phyloP scores from a whole-genome alignment of 148 eudicot species.

The Rhododendron griersonianum region DNA sequence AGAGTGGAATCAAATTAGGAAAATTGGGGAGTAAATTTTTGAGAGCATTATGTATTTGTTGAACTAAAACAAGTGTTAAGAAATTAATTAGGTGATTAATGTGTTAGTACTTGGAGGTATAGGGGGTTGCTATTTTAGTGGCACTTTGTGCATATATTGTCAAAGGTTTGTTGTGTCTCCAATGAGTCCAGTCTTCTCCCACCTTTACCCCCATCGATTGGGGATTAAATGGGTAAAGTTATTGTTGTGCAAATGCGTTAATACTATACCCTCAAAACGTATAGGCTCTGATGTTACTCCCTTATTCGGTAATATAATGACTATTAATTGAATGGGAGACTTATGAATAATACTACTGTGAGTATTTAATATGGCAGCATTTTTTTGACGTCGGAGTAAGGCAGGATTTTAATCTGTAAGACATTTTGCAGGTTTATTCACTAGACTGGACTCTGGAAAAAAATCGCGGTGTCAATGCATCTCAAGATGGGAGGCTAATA shows the following conservation, averaged over 20 bases:
- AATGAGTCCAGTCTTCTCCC: neutral
- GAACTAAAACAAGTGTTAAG: neutral
- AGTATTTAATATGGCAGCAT: neutral
- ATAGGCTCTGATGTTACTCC: neutral
- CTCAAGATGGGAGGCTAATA: slow-evolving; percentile 94
- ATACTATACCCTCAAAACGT: neutral
- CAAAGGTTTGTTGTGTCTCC: neutral
- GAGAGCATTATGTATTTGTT: too few relatives aligned
- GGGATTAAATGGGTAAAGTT: neutral
- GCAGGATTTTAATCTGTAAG: slow-evolving; percentile 3
- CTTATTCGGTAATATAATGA: neutral
- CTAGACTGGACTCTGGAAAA: slow-evolving; percentile 94
- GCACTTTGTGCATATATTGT: neutral
- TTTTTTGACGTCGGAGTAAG: neutral
- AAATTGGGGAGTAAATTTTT: too few relatives aligned
- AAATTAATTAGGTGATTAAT: neutral
- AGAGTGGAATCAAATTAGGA: neutral
- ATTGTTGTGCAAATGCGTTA: neutral
- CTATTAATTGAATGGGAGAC: neutral
- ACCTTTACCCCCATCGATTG: neutral
- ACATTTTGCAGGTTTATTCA: slow-evolving; percentile 66
- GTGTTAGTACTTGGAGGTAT: neutral
- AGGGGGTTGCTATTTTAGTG: neutral
- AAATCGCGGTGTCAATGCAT: slow-evolving; percentile 91
- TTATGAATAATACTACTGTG: neutral